Conservation (phyloP, 1,284 basidiomycete genomes). For the Ganoderma resinaceum region DNA sequence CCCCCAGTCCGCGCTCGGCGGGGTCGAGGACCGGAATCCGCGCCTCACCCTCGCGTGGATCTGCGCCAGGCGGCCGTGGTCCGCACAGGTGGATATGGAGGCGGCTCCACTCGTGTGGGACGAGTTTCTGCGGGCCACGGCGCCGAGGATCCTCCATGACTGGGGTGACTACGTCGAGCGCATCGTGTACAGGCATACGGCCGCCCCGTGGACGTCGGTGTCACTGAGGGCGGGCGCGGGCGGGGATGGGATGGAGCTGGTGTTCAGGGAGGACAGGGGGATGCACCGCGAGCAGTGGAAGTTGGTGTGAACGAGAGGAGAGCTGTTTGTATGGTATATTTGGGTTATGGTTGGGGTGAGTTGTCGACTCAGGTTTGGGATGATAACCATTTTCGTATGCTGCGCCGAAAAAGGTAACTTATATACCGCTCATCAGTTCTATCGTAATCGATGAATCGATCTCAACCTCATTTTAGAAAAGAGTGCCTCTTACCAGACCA, state of each 20-base stretch:
- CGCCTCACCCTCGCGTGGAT: slow-evolving; percentile 10
- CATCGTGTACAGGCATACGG: slow-evolving; percentile 16
- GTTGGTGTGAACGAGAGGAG: background rate
- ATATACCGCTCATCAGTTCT: background rate
- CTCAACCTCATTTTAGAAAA: background rate
- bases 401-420: background rate
- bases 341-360: background rate
- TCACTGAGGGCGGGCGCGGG: slow-evolving; percentile 1
- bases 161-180: slow-evolving; percentile 12
- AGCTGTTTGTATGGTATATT: background rate
- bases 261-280: background rate
- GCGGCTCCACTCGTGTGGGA: background rate
- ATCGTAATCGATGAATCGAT: background rate
- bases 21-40: background rate
- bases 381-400: background rate
- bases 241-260: background rate
- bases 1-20: background rate
- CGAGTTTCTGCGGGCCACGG: slow-evolving; percentile 3
- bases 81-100: background rate
- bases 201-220: slow-evolving; percentile 10
- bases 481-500: background rate
- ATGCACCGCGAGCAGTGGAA: slow-evolving; percentile 17
- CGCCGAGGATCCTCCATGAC: slow-evolving; percentile 5
- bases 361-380: background rate
- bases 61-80: background rate